These are phyloP conservation scores for Aureobasidium sp. DNA, from an alignment of 2,329 filamentous ascomycete species.

Conservation along the genomic window DNA sequence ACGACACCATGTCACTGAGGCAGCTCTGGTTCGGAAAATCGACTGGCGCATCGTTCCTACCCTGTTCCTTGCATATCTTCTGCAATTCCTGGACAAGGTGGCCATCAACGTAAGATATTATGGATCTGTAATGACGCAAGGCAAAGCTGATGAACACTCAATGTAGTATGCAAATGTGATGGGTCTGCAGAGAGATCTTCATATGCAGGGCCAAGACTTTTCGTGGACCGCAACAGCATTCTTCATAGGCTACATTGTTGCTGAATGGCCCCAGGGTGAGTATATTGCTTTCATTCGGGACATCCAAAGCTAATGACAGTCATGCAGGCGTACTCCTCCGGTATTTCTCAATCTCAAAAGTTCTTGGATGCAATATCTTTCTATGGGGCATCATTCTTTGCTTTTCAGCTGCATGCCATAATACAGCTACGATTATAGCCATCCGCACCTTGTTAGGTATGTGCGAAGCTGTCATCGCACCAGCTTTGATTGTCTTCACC, in stretches of 20 bases:
- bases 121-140: background rate
- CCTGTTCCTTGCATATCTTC: conserved; percentile 54
- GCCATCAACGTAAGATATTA: conserved; percentile 62
- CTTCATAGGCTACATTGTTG: conserved; percentile 67
- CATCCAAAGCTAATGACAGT: background rate
- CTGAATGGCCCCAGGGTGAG: conserved; percentile 66
- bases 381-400: conserved; percentile 66
- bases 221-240: conserved; percentile 68
- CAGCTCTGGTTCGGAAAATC: conserved; percentile 15
- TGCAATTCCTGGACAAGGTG: conserved; percentile 72
- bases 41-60: conserved; percentile 10
- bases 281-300: too few species aligned
- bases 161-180: conserved; percentile 71
- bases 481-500: conserved; percentile 70
- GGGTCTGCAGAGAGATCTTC: conserved; percentile 63
- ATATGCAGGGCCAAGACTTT: conserved; percentile 66
- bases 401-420: conserved; percentile 63
- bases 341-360: conserved; percentile 51
- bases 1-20: background rate
- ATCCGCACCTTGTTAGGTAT: conserved; percentile 61
- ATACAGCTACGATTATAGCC: conserved; percentile 38
- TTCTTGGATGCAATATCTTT: conserved; percentile 63
- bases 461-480: conserved; percentile 75
- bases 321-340: conserved; percentile 64
- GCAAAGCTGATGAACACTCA: background rate